Base-by-base conservation (phyloP, 176 grass and related monocot species). In the Otatea glauca region DNA sequence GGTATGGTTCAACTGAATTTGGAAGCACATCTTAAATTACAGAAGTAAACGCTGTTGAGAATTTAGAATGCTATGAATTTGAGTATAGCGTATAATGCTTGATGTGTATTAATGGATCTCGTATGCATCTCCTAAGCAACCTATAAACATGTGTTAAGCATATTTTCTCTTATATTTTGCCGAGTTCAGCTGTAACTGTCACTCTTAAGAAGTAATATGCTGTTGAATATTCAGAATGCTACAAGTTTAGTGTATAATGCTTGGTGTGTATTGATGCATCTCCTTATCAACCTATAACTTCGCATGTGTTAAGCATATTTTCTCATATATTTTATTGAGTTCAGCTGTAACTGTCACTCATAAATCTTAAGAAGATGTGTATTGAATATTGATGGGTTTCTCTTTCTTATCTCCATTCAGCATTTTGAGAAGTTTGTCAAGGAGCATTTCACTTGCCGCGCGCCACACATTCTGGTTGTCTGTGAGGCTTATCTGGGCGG, bases 391-490 rank as follows among this genome's bases (percentile, higher is more conserved):
- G 54, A 85, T 74, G 43, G 16, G 56, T 37, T 9, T 78, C 4
- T 83, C 59, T 12, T 34, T 15, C n/a, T 43, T 70, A 10, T 77
- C 76, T 41, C 18, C 88, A 85, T 90, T 24, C 91, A 99, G 96
- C 86, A 99, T 83, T 99, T 94, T 68, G 96, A 99, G 34, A 89
- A 83, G 8, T 81, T 99, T 64, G 93, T 94, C 67, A 89, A 88
- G 92, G 86, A 99, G 66, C 96, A 99, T 67, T 99, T 96, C 85
- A 82, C 86, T 76, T 68, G 10, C 5, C 79, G 70, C 0, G 85
- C 88, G 1, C 81, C 58, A 4, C 49, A 63, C 76, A 91, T 99
- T 85, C 86, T 96, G 34, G 76, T 50, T 75, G 83, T 93, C 16
- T 99, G 96, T 23, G 76, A 92, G 41, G 85, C 91, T 64, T 99